Conservation (phyloP, 257 asterid genomes). For the Cynanchum wilfordii region DNA sequence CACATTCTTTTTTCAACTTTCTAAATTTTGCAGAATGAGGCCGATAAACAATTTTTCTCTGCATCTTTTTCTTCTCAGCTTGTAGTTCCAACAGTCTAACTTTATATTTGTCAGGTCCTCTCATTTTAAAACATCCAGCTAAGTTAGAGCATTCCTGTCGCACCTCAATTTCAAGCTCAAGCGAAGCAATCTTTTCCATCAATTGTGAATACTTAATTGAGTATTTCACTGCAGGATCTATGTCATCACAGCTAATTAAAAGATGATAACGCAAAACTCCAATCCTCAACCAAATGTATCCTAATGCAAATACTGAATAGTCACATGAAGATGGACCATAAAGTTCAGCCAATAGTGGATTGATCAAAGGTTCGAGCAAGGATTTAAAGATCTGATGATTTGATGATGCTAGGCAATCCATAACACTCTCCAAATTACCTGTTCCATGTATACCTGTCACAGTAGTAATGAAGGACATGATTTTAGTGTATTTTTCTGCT, state of each 20-base stretch:
- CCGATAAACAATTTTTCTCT: conserved; percentile 58
- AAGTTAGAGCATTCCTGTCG: conserved; percentile 49
- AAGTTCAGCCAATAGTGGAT: conserved; percentile 61
- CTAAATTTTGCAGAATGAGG: conserved; percentile 56
- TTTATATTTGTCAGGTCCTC: conserved; percentile 39
- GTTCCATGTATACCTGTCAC: conserved; percentile 23
- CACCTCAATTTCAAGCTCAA: conserved; percentile 78
- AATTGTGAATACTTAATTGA: conserved; percentile 57
- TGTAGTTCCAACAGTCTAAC: conserved; percentile 52
- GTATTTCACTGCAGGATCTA: conserved; percentile 79
- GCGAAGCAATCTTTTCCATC: conserved; percentile 57
- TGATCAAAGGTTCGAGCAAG: conserved; percentile 45
- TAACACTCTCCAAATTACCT: conserved; percentile 31
- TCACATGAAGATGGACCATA: conserved; percentile 36
- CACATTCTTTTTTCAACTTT: conserved; percentile 50
- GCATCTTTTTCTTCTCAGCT: conserved; percentile 49
- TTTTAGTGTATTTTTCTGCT: conserved; percentile 41
- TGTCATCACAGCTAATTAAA: conserved; percentile 53
- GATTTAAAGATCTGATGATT: conserved; percentile 48
- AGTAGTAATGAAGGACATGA: conserved; percentile 41
- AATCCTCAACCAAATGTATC: conserved; percentile 53
- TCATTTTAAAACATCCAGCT: conserved; percentile 58
- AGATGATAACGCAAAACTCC: conserved; percentile 78
- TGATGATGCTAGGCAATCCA: conserved; percentile 58
- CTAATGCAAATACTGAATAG: conserved; percentile 39